Percentiles rank a stretch among this genome's conserved stretches.
Conservation (phyloP, 768 basidiomycete genomes). For the Terana coerulea region DNA sequence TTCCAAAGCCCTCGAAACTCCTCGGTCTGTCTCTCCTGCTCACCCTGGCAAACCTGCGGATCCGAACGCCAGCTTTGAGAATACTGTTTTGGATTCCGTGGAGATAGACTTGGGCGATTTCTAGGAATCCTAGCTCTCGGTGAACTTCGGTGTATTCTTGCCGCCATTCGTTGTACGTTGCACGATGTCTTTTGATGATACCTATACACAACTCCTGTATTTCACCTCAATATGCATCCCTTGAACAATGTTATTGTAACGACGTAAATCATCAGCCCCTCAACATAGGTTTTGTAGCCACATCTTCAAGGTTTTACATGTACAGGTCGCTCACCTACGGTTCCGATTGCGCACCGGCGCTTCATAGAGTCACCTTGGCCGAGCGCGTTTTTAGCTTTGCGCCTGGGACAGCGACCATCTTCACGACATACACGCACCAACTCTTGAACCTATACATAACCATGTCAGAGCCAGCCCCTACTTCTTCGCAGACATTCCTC, state of each 20-base stretch:
- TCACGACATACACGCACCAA: not conserved
- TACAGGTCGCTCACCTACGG: too few species aligned
- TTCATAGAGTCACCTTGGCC: too few species aligned
- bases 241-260: not conserved
- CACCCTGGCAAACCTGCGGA: conserved; percentile 27
- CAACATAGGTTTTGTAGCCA: too few species aligned
- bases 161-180: not conserved
- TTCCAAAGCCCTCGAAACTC: conserved; percentile 23
- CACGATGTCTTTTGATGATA: not conserved
- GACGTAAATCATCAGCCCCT: too few species aligned
- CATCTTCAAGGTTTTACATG: too few species aligned
- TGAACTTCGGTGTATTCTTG: not conserved
- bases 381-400: too few species aligned
- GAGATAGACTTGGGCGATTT: conserved; percentile 82
- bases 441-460: not conserved
- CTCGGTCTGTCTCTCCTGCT: conserved; percentile 36
- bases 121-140: conserved; percentile 25
- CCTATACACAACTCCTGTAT: not conserved
- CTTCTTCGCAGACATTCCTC: conserved; percentile 38
- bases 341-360: too few species aligned
- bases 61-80: conserved; percentile 47
- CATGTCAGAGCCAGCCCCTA: conserved; percentile 8
- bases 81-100: conserved; percentile 57
- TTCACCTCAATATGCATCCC: not conserved
- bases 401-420: too few species aligned